phyloP scores from a whole-genome alignment of 352 stramenopile species.

The Globisporangium orthogonon region DNA sequence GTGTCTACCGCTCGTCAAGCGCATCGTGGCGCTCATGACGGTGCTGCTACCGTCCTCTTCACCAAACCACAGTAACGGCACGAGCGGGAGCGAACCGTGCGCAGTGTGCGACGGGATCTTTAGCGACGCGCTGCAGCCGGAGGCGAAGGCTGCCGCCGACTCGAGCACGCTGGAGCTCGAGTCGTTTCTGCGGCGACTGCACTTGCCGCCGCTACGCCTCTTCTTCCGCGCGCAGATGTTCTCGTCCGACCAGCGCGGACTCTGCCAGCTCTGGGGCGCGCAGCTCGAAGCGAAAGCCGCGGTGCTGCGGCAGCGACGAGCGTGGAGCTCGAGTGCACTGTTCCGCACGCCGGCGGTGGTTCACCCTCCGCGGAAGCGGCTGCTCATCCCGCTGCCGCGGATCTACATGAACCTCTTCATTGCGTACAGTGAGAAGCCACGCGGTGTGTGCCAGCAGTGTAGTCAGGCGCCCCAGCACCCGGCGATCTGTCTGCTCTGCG shows the following conservation, averaged over 20 bases:
- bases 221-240: constrained; percentile 69
- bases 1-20: constrained; percentile 51
- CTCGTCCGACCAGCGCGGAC: constrained; percentile 36
- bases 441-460: constrained; percentile 47
- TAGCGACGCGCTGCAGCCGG: constrained; percentile 6
- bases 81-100: constrained; percentile 19
- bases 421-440: constrained; percentile 64
- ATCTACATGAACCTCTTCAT: constrained; percentile 84
- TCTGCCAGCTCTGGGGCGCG: constrained; percentile 70
- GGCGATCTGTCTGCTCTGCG: constrained; percentile 73
- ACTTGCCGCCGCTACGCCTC: constrained; percentile 56
- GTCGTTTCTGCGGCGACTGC: constrained; percentile 43
- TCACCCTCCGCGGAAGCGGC: not conserved
- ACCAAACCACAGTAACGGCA: not conserved
- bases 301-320: constrained; percentile 28
- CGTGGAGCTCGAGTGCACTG: too few relatives aligned
- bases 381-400: constrained; percentile 47
- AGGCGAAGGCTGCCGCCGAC: not conserved
- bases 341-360: too few relatives aligned
- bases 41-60: constrained; percentile 27
- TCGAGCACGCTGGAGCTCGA: constrained; percentile 19
- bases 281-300: constrained; percentile 70
- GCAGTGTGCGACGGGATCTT: constrained; percentile 68
- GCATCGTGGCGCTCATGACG: constrained; percentile 56
- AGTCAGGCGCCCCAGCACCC: constrained; percentile 58